Base-by-base conservation (phyloP, 2,329 filamentous ascomycete species). In the Zymoseptoria brevis region DNA sequence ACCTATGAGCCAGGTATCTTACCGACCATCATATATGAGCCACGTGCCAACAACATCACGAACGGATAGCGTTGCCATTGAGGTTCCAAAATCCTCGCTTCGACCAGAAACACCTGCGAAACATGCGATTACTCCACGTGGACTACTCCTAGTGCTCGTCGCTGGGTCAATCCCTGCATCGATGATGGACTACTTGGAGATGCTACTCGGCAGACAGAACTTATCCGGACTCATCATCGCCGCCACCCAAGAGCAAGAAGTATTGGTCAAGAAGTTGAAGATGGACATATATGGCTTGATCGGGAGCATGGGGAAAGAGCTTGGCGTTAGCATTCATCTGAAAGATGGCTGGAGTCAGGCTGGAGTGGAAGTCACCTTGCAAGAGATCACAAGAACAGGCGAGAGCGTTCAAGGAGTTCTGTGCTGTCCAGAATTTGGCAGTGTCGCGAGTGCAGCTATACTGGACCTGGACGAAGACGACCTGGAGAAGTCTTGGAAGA, bases 381-480 rank as follows among this genome's bases (percentile, higher is more conserved):
- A 57, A n/a, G 59, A 61, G 21, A 62, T 60, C 9, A 61, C 53
- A 19, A 62, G 60, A 52, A 52, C 29, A 4, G 59, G 59, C 11
- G 55, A 57, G 29, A 57, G 57, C 11, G 19, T 71, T n/a, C 60
- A 64, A 19, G 68, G 66, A 4, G 65, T 72, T 9, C 53, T 72
- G 21, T 71, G 67, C 55, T 62, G 57, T 50, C 61, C 66, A 29
- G 59, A 59, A 3, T 24, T 26, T 1, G 52, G 22, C 4, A 53
- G 22, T 3, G 54, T 54, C 7, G 60, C 30, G 29, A 19, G 51
- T 53, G 22, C 48, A 48, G 64, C 68, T 41, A 49, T 71, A 16
- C 26, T 71, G 50, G 58, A 57, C 2, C n/a, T 71, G 13, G 66
- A 63, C 5, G 58, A 60, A 19, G 54, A 51, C 8, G 61, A 64